phyloP scores from a whole-genome alignment of 495 filamentous ascomycete genomes.

The Tuber umbilicatum region DNA sequence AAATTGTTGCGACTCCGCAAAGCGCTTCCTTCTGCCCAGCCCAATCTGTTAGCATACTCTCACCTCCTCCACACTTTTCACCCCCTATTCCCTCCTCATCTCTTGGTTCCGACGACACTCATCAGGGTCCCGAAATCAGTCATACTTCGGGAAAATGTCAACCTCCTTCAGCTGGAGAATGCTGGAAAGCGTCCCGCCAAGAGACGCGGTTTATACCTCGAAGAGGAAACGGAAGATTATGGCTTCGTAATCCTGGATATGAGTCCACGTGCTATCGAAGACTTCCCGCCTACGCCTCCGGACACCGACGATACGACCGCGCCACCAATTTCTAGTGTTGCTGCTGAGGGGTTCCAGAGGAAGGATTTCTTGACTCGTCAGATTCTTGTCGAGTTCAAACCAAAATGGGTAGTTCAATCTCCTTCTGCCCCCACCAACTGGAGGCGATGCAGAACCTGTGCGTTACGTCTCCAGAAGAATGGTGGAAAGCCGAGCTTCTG shows the following conservation, averaged over 20 bases:
- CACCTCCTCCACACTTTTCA: conserved; percentile 35
- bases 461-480: conserved; percentile 48
- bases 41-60: conserved; percentile 30
- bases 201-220: conserved; percentile 32
- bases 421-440: conserved; percentile 62
- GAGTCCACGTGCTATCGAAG: conserved; percentile 46
- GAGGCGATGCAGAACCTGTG: conserved; percentile 78
- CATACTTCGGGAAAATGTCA: conserved; percentile 22
- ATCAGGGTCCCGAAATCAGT: conserved; percentile 29
- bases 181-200: conserved; percentile 19
- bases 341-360: not conserved
- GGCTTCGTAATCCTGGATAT: conserved; percentile 78
- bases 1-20: conserved; percentile 40
- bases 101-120: conserved; percentile 31
- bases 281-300: conserved; percentile 8
- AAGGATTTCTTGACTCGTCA: conserved; percentile 31
- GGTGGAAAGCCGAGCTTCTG: conserved; percentile 39
- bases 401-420: conserved; percentile 87
- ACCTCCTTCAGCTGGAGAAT: conserved; percentile 16
- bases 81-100: conserved; percentile 33
- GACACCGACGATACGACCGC: not conserved
- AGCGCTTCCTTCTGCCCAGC: conserved; percentile 38
- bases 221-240: conserved; percentile 47
- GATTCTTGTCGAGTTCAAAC: conserved; percentile 72
- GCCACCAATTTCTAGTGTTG: not conserved